Base-by-base conservation (phyloP, 2,329 filamentous ascomycete species). In the Scopulariopsis brevicaulis region DNA sequence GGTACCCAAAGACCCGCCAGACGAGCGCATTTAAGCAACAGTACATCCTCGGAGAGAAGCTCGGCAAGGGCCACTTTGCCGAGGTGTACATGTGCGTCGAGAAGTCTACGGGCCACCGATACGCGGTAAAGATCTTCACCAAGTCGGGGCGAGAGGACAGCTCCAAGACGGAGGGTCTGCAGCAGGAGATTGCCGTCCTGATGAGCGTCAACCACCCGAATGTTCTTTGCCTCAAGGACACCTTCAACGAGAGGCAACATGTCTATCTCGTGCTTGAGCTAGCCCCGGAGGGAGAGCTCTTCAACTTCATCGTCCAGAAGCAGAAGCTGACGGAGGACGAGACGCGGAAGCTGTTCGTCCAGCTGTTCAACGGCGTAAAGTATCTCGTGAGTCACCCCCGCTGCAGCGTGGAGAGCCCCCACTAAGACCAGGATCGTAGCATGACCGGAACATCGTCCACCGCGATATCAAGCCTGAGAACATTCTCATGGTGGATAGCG, bases 381-480 rank as follows among this genome's bases (percentile, higher is more conserved):
- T 97, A 99, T 70, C 69, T 99, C 75, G 93, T 96, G 79, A 73
- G 84, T 72, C 28, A 12, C 24, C n/a, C 34, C 28, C 34, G 6
- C 20, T 6, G 20, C 46, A 22, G 20, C 20, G 12, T 20, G 20
- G n/a, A 22, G 12, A 24, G 22, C n/a, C 20, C 8, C 5, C 20
- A 3, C 46, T 50, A 53, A 28, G 35, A 24, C 35, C 54, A 35
- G 43, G 28, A 15, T 35, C 37, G 5, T 59, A 96, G 93, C 94
- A 99, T 69, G 94, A 97, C 61, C 89, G 94, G 62, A 95, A 94
- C 65, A 96, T 99, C 69, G 92, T 97, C 5, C 94, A 99, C 70
- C 87, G 94, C 59, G 94, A 99, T 65, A 96, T 99, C 73, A 97
- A 96, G 71, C 93, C 92, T 0, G 93, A 97, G 69, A 97, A 97